Evolutionary conservation across 352 stramenopile species (phyloP).

Genomic region (Plasmopara muralis): DNA sequence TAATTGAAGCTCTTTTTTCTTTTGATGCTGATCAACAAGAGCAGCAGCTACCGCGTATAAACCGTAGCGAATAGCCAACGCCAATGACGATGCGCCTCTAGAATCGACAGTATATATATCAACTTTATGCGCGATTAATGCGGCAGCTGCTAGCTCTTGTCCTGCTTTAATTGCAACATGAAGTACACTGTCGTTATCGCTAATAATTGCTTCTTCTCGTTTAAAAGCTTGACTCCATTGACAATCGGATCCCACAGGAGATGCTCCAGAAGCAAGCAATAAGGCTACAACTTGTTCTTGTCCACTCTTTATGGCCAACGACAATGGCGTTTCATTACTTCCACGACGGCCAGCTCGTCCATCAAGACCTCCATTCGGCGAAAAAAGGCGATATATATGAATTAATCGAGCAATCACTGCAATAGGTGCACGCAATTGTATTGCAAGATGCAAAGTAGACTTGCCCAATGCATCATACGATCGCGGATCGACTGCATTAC

Average conservation of each 20-base stretch:
- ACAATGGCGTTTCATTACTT: constrained; percentile 52
- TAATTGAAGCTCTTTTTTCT: background rate
- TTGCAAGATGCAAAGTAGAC: constrained; percentile 52
- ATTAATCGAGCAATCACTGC: constrained; percentile 37
- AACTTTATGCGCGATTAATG: constrained; percentile 43
- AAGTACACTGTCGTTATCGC: constrained; percentile 37
- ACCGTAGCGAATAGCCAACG: constrained; percentile 48
- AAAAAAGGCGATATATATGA: constrained; percentile 33
- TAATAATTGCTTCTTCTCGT: constrained; percentile 11
- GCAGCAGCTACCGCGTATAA: constrained; percentile 46
- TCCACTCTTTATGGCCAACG: constrained; percentile 43
- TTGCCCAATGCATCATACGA: constrained; percentile 43
- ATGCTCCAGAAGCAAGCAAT: constrained; percentile 35
- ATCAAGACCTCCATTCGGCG: constrained; percentile 22
- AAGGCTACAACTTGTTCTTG: constrained; percentile 48
- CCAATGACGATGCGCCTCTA: constrained; percentile 31
- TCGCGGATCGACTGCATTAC: constrained; percentile 36
- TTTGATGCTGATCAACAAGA: constrained; percentile 25
- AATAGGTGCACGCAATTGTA: constrained; percentile 51
- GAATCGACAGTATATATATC: constrained; percentile 37
- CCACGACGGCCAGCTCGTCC: constrained; percentile 22
- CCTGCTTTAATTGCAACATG: constrained; percentile 57
- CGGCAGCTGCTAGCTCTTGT: constrained; percentile 29
- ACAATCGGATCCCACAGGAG: constrained; percentile 18
- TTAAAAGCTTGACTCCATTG: constrained; percentile 23